Conservation (phyloP, 2,329 filamentous ascomycete genomes). For the Dothistroma pini region DNA sequence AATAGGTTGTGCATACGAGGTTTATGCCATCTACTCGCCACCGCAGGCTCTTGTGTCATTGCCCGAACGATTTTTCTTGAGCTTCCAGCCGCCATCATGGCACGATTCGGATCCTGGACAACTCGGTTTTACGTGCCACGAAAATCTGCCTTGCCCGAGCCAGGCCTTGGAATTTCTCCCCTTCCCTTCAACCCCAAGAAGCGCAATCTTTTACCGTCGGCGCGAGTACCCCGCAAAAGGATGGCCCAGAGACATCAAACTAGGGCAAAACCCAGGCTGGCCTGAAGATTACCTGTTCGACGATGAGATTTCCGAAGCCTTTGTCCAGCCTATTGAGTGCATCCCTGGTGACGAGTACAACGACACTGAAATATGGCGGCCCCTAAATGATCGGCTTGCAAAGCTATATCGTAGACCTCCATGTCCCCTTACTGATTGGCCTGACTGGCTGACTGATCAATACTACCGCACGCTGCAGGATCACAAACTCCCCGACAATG, state of each 20-base stretch:
- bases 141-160: neutral
- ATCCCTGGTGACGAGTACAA: neutral
- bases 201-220: neutral
- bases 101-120: neutral
- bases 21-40: neutral
- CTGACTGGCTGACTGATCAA: neutral
- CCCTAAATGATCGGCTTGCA: neutral
- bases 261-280: neutral
- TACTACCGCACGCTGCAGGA: neutral
- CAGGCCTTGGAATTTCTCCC: neutral
- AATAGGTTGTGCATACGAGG: neutral
- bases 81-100: neutral
- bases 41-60: neutral
- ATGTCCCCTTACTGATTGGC: neutral
- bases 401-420: neutral
- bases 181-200: neutral
- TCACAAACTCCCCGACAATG: neutral
- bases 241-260: neutral
- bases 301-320: neutral
- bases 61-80: neutral
- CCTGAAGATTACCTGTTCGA: neutral
- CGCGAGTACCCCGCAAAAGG: neutral
- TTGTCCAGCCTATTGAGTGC: neutral
- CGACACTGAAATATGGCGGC: neutral
- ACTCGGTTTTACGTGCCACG: neutral